These are phyloP conservation scores for Ramichloridium luteum DNA, from an alignment of 2,329 filamentous ascomycete genomes.

Conservation along the genomic window DNA sequence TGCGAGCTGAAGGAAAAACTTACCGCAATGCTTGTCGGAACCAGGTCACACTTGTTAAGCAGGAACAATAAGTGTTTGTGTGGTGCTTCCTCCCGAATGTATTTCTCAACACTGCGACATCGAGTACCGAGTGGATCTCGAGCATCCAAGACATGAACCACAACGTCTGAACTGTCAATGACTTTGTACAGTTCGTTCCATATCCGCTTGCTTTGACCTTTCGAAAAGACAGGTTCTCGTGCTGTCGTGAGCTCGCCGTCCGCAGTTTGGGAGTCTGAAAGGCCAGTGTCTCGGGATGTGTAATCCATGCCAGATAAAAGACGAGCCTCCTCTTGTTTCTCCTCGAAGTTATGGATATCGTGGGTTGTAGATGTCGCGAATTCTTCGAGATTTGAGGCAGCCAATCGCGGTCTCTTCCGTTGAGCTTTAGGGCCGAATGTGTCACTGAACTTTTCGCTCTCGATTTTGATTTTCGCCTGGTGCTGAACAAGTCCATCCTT, in stretches of 20 bases:
- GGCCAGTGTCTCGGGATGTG: slow-evolving; percentile 14
- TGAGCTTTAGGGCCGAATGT: slow-evolving; percentile 92
- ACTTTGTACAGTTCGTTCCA: slow-evolving; percentile 93
- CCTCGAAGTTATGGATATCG: slow-evolving; percentile 69
- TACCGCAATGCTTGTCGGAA: slow-evolving; percentile 89
- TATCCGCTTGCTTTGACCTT: slow-evolving; percentile 89
- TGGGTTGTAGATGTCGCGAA: slow-evolving; percentile 68
- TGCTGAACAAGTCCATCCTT: slow-evolving; percentile 83
- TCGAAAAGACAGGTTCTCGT: slow-evolving; percentile 69
- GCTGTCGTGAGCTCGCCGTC: slow-evolving; percentile 32
- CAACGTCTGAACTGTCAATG: slow-evolving; percentile 88
- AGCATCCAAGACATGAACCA: slow-evolving; percentile 88
- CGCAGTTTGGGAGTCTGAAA: slow-evolving; percentile 5
- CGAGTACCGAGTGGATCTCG: slow-evolving; percentile 81
- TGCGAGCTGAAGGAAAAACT: slow-evolving; percentile 42
- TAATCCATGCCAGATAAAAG: slow-evolving; percentile 52
- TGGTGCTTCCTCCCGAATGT: slow-evolving; percentile 80
- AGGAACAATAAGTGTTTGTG: slow-evolving; percentile 93
- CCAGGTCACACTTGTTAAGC: slow-evolving; percentile 82
- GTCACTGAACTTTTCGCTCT: slow-evolving; percentile 71
- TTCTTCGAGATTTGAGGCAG: slow-evolving; percentile 68
- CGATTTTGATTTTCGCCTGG: slow-evolving; percentile 84
- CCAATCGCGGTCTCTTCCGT: slow-evolving; percentile 82
- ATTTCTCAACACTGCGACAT: slow-evolving; percentile 84
- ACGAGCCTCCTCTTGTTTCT: slow-evolving; percentile 66